Evolutionary conservation across 1,284 basidiomycete genomes (phyloP).

Genomic region (Cryptococcus sp.): DNA sequence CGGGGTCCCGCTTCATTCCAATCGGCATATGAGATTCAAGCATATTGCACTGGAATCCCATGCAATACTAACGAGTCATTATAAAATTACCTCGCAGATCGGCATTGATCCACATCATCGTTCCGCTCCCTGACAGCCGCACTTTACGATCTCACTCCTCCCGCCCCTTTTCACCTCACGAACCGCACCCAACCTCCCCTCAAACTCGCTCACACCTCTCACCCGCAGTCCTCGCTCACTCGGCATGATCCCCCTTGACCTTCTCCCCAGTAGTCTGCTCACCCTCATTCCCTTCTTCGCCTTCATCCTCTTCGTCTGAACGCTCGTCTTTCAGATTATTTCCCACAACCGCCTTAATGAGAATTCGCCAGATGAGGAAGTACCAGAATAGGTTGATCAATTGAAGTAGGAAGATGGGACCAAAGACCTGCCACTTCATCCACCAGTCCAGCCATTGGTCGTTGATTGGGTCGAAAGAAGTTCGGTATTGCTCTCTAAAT

Average conservation of each 20-base stretch:
- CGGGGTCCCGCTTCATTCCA: too few species aligned
- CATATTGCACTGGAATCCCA: too few species aligned
- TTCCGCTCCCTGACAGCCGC: too few species aligned
- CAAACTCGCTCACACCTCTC: background rate
- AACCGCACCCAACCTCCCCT: background rate
- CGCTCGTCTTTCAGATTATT: conserved; percentile 53
- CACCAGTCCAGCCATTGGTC: conserved; percentile 74
- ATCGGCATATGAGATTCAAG: too few species aligned
- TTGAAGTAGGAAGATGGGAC: conserved; percentile 72
- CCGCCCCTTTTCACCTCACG: too few species aligned
- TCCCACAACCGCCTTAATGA: conserved; percentile 48
- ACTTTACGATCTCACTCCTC: too few species aligned
- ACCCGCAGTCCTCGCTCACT: conserved; percentile 4
- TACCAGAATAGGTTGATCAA: conserved; percentile 90
- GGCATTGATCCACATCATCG: too few species aligned
- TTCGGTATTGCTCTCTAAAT: conserved; percentile 42
- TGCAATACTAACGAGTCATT: too few species aligned
- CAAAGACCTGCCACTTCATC: conserved; percentile 81
- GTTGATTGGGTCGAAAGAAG: conserved; percentile 61
- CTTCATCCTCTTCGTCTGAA: conserved; percentile 56
- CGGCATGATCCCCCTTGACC: conserved; percentile 59
- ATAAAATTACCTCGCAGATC: too few species aligned
- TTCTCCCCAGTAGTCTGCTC: conserved; percentile 78
- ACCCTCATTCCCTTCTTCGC: conserved; percentile 59
- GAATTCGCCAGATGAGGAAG: conserved; percentile 72